phyloP scores from a whole-genome alignment of 78 protist genomes.

The Capsaspora owczarzaki region DNA sequence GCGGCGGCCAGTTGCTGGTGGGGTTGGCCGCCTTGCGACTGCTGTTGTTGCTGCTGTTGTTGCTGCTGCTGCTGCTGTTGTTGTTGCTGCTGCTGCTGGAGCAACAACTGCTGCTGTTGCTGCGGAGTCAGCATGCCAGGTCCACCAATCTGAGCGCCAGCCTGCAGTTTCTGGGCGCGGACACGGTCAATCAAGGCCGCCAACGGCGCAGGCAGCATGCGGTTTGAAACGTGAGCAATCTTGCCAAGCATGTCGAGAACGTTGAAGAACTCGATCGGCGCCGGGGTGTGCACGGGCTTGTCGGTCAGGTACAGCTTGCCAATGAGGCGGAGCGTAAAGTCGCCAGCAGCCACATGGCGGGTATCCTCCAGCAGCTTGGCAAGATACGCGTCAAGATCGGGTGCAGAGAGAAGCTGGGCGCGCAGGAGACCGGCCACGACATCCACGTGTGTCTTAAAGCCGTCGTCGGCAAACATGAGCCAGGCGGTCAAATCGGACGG shows the following conservation, averaged over 20 bases:
- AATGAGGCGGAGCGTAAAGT: not conserved
- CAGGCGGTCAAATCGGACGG: not conserved
- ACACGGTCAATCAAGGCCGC: too few species aligned
- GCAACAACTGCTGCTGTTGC: too few species aligned
- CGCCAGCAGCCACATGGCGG: not conserved
- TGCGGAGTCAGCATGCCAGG: too few species aligned
- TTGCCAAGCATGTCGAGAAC: not conserved
- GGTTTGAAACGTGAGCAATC: too few species aligned
- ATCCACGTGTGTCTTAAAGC: not conserved
- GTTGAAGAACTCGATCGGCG: not conserved
- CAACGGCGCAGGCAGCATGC: too few species aligned
- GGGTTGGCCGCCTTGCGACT: too few species aligned
- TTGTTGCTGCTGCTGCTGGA: too few species aligned
- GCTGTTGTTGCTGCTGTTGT: too few species aligned
- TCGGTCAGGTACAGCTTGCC: not conserved
- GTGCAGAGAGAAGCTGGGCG: not conserved
- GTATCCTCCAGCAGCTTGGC: not conserved
- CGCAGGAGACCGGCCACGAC: not conserved
- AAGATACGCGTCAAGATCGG: not conserved
- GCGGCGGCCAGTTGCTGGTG: too few species aligned
- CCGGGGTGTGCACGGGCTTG: not conserved
- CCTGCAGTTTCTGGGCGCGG: too few species aligned
- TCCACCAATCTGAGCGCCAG: too few species aligned
- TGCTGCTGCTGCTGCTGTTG: too few species aligned
- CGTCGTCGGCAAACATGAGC: not conserved